Conservation (phyloP, 176 grass and related monocot genomes). For the Rhipidocladum racemiflorum region DNA sequence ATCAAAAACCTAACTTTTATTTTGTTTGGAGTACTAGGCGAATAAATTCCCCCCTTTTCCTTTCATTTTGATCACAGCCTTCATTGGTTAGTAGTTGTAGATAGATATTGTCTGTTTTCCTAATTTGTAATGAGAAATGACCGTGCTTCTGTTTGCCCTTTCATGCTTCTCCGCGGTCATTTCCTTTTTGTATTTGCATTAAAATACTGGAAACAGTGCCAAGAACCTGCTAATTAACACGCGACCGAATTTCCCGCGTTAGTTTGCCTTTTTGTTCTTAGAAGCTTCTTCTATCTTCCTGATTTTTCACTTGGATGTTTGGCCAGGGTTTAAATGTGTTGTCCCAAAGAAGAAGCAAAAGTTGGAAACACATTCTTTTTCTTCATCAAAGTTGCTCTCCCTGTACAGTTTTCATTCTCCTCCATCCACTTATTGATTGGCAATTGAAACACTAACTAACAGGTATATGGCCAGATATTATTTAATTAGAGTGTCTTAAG, state of each 20-base stretch:
- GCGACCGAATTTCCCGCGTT: neutral
- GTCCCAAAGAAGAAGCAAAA: neutral
- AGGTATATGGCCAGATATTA: constrained; percentile 1
- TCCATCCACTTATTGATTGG: constrained; percentile 21
- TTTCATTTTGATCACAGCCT: neutral
- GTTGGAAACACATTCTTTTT: neutral
- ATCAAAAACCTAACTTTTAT: neutral
- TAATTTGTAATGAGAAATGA: neutral
- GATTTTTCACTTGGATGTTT: neutral
- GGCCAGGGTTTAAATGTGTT: neutral
- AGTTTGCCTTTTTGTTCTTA: neutral
- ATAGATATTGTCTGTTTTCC: neutral
- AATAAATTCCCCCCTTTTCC: neutral
- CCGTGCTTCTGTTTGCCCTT: neutral
- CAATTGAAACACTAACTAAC: constrained; percentile 17
- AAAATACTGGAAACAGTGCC: neutral
- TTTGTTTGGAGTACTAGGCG: neutral
- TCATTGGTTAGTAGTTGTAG: neutral
- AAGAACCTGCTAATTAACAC: constrained; percentile 2
- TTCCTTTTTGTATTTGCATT: neutral
- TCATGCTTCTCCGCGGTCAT: neutral
- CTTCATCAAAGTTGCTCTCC: neutral
- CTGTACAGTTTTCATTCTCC: neutral
- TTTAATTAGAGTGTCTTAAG: neutral
- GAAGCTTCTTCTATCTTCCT: neutral